Percentiles rank a stretch among this genome's conserved stretches.
phyloP scores from a whole-genome alignment of 2,329 filamentous ascomycete species.

The Paecilomyces formosus region DNA sequence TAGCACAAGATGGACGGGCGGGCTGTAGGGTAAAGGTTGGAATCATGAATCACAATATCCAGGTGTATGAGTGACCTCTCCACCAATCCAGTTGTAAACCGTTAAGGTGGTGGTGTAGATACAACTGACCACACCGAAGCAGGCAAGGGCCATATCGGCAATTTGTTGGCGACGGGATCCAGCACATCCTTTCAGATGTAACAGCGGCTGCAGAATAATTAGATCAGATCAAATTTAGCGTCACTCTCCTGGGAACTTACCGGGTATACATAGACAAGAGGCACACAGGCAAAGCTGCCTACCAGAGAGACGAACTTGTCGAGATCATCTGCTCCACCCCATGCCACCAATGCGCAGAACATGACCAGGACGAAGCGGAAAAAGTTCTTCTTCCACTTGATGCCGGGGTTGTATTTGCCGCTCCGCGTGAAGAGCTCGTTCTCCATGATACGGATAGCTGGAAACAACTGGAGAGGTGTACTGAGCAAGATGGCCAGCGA shows the following conservation, averaged over 20 bases:
- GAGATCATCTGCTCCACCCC: constrained; percentile 83
- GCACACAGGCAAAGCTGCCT: constrained; percentile 95
- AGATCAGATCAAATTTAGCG: not conserved
- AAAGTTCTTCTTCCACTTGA: constrained; percentile 99
- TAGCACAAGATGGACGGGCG: not conserved
- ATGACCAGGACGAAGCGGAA: constrained; percentile 92
- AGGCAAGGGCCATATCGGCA: constrained; percentile 66
- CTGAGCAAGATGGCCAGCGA: constrained; percentile 95
- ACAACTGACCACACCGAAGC: constrained; percentile 83
- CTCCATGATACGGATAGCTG: constrained; percentile 91
- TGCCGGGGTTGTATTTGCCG: constrained; percentile 95
- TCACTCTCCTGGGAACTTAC: constrained; percentile 49
- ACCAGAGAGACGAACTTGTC: constrained; percentile 97
- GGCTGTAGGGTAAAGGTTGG: not conserved
- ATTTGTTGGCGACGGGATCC: constrained; percentile 58
- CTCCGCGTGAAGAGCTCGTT: constrained; percentile 89
- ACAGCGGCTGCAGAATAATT: constrained; percentile 60
- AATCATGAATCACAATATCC: constrained; percentile 54
- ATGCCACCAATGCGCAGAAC: constrained; percentile 78
- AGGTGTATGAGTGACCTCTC: constrained; percentile 44
- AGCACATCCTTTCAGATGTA: constrained; percentile 79
- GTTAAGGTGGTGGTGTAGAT: constrained; percentile 85
- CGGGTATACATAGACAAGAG: constrained; percentile 94
- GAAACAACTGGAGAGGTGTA: constrained; percentile 94
- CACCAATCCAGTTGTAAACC: constrained; percentile 73